Evolutionary conservation across 108 stramenopile genomes (phyloP).

Genomic region (Chaetoceros tenuissimus): DNA sequence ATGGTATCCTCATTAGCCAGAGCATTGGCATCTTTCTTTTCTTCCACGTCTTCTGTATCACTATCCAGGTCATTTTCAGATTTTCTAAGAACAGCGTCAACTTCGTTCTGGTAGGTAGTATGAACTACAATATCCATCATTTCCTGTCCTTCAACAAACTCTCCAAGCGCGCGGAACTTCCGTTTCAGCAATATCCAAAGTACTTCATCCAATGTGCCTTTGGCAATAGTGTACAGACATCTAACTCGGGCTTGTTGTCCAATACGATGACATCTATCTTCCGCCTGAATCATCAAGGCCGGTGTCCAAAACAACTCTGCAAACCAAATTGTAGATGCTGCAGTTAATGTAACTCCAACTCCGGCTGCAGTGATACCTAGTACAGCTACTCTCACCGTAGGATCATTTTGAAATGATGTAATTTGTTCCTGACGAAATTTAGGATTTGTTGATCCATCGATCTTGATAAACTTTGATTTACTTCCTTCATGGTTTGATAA

Average conservation of each 20-base stretch:
- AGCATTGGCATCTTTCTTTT: constrained; percentile 26
- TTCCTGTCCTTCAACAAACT: constrained; percentile 86
- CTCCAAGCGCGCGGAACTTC: constrained; percentile 76
- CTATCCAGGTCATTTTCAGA: constrained; percentile 38
- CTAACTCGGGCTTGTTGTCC: constrained; percentile 86
- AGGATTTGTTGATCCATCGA: constrained; percentile 87
- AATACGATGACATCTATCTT: constrained; percentile 95
- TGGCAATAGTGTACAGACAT: constrained; percentile 83
- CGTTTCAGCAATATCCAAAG: constrained; percentile 83
- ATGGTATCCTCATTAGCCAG: constrained; percentile 26
- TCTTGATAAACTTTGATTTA: constrained; percentile 67
- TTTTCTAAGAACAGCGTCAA: constrained; percentile 19
- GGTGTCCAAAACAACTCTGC: constrained; percentile 98
- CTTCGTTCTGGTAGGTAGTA: constrained; percentile 26
- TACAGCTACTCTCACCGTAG: constrained; percentile 74
- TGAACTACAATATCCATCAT: constrained; percentile 74
- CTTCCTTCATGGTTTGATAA: constrained; percentile 39
- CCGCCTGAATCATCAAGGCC: constrained; percentile 95
- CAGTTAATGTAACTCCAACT: constrained; percentile 95
- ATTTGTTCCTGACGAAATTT: constrained; percentile 90
- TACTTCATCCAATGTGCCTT: constrained; percentile 79
- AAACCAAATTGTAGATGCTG: constrained; percentile 94
- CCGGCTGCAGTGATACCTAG: constrained; percentile 96
- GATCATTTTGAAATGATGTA: constrained; percentile 81
- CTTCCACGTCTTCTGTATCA: constrained; percentile 13